Percentiles rank a stretch among this genome's conserved stretches.
These are phyloP conservation scores for Trypanosoma brucei DNA, from an alignment of 208 protist genomes.

Conservation along the genomic window DNA sequence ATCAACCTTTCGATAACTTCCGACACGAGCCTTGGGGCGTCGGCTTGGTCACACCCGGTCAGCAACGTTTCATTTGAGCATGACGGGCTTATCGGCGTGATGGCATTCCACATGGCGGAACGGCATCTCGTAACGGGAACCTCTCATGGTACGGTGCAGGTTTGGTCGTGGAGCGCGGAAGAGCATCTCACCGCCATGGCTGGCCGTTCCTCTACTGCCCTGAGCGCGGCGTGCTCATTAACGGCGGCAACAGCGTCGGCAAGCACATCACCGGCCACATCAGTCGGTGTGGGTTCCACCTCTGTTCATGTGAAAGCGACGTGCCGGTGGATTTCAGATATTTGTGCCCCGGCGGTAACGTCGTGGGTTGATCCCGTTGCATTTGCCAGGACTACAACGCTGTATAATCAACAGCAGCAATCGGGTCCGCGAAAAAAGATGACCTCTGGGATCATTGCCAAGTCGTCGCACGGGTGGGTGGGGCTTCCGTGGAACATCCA, in stretches of 20 bases:
- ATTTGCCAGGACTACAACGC: background rate
- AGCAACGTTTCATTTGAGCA: conserved; percentile 7
- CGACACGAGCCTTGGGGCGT: background rate
- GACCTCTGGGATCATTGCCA: too few species aligned
- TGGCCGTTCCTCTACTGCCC: background rate
- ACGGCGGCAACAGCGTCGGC: background rate
- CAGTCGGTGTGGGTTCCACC: background rate
- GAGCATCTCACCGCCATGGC: background rate
- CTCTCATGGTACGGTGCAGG: conserved; percentile 45
- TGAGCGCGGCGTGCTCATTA: background rate
- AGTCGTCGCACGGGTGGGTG: background rate
- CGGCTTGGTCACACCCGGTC: too few species aligned
- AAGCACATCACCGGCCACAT: background rate
- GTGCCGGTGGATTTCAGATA: background rate
- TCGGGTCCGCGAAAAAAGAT: background rate
- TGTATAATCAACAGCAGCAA: background rate
- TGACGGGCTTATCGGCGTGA: conserved; percentile 18
- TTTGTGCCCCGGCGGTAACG: background rate
- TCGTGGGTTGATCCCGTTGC: background rate
- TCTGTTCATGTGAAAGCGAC: background rate
- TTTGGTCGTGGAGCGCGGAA: conserved; percentile 43
- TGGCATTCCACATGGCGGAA: conserved; percentile 60
- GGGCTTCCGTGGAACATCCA: background rate
- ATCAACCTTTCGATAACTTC: background rate
- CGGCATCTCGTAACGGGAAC: conserved; percentile 49